phyloP scores from a whole-genome alignment of 768 basidiomycete species.

The Mycena latifolia region DNA sequence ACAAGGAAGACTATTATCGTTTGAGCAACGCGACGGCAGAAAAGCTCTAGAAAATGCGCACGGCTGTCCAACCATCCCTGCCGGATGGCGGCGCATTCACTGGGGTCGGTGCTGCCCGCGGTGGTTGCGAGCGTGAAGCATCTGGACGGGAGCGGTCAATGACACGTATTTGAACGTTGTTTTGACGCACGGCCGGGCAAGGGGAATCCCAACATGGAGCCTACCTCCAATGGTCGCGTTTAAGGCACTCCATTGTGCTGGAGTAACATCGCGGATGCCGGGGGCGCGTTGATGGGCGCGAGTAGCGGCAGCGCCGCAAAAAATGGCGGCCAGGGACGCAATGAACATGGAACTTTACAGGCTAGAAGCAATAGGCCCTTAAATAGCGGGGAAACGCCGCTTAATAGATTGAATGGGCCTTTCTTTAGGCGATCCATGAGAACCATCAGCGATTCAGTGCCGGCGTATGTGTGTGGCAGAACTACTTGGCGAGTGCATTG shows the following conservation, averaged over 20 bases:
- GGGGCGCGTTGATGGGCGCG: background rate
- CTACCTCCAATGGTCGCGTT: conserved; percentile 33
- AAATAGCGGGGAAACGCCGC: background rate
- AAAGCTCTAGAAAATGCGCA: background rate
- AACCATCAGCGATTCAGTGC: too few relatives aligned
- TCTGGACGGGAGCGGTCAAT: background rate
- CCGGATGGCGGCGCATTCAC: conserved; percentile 30
- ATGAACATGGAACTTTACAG: conserved; percentile 10
- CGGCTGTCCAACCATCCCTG: conserved; percentile 28
- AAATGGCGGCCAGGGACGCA: conserved; percentile 12
- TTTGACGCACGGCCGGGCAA: conserved; percentile 34
- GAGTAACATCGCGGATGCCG: conserved; percentile 8
- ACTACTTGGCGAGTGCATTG: too few relatives aligned
- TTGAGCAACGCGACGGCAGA: background rate
- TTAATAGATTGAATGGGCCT: background rate
- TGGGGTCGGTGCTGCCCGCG: conserved; percentile 16
- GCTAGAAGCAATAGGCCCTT: background rate
- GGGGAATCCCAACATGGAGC: conserved; percentile 30
- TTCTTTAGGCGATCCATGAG: too few relatives aligned
- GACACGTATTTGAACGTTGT: too few relatives aligned
- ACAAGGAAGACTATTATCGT: conserved; percentile 30
- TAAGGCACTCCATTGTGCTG: conserved; percentile 27
- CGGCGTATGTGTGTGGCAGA: too few relatives aligned
- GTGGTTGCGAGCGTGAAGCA: conserved; percentile 26
- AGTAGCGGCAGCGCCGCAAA: conserved; percentile 4